phyloP scores from a whole-genome alignment of 2,329 filamentous ascomycete genomes.

The Penicillium sp. region DNA sequence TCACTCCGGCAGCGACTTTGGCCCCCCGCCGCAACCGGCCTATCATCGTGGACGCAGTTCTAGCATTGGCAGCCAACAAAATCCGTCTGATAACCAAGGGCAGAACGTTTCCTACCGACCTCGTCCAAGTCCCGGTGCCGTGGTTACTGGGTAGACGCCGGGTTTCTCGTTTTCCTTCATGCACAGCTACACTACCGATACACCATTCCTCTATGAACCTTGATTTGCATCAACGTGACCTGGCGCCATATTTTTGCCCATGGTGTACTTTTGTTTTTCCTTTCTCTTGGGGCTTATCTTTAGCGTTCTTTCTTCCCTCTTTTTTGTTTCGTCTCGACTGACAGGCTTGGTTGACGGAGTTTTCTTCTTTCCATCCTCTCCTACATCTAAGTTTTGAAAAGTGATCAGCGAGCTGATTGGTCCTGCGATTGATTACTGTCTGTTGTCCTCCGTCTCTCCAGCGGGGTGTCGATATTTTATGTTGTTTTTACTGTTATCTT shows the following conservation, averaged over 20 bases:
- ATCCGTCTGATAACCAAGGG: conserved; percentile 27
- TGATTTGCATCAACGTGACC: conserved; percentile 18
- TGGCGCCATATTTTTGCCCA: conserved; percentile 14
- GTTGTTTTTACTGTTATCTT: conserved; percentile 16
- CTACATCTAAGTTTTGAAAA: conserved; percentile 23
- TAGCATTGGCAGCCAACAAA: conserved; percentile 33
- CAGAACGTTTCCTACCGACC: conserved; percentile 36
- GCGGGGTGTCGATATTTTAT: conserved; percentile 7
- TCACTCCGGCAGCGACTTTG: conserved; percentile 32
- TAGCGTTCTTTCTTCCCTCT: conserved; percentile 28
- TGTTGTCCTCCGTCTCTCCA: conserved; percentile 4
- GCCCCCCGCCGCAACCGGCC: conserved; percentile 21
- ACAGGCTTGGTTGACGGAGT: conserved; percentile 30
- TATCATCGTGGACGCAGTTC: conserved; percentile 35
- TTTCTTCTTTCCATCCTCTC: conserved; percentile 14
- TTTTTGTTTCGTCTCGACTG: conserved; percentile 21
- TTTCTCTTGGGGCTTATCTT: conserved; percentile 22
- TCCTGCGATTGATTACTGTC: conserved; percentile 15
- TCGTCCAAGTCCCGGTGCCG: conserved; percentile 36
- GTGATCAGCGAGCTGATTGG: conserved; percentile 22
- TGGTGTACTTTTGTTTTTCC: conserved; percentile 15
- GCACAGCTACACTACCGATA: conserved; percentile 18
- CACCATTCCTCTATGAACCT: conserved; percentile 12
- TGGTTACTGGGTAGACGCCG: conserved; percentile 34
- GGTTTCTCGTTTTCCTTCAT: conserved; percentile 13